Evolutionary conservation across 495 filamentous ascomycete species (phyloP).

Genomic region (Neurospora sp.): DNA sequence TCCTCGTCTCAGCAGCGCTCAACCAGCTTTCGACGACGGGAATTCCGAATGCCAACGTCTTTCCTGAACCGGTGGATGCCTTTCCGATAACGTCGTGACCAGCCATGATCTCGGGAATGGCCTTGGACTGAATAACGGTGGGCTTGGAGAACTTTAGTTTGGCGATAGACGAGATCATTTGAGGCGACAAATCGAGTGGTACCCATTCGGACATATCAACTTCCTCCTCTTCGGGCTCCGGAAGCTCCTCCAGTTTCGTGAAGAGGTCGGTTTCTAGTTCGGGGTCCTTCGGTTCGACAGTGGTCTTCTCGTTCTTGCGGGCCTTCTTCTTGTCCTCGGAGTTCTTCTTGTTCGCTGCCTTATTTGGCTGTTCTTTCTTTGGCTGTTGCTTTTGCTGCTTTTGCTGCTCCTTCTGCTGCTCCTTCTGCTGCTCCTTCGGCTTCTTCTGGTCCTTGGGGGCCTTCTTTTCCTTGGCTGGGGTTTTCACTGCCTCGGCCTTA

Average conservation of each 20-base stretch:
- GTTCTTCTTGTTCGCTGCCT: conserved; percentile 14
- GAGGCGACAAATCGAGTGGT: conserved; percentile 55
- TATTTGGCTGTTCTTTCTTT: conserved; percentile 14
- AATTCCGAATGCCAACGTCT: conserved; percentile 75
- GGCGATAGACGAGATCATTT: conserved; percentile 61
- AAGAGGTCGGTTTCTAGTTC: conserved; percentile 37
- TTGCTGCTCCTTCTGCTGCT: conserved; percentile 25
- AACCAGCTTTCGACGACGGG: conserved; percentile 64
- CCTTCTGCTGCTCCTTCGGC: conserved; percentile 14
- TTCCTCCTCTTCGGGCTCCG: conserved; percentile 35
- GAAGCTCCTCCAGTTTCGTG: conserved; percentile 24
- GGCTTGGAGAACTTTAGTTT: conserved; percentile 70
- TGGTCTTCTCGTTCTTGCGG: conserved; percentile 14
- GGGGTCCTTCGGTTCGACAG: conserved; percentile 5
- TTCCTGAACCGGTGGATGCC: conserved; percentile 74
- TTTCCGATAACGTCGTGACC: conserved; percentile 75
- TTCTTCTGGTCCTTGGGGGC: conserved; percentile 1
- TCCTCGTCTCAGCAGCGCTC: conserved; percentile 14
- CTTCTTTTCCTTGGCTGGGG: conserved; percentile 5
- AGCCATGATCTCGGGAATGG: conserved; percentile 67
- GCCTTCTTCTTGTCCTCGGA: conserved; percentile 13
- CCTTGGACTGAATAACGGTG: conserved; percentile 63
- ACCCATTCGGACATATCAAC: conserved; percentile 69
- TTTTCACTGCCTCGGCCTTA: conserved; percentile 3
- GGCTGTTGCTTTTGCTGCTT: conserved; percentile 14